Percentiles rank a stretch among this genome's conserved stretches.
Evolutionary conservation across 2,329 filamentous ascomycete genomes (phyloP).

Genomic region (Tolypocladium album): DNA sequence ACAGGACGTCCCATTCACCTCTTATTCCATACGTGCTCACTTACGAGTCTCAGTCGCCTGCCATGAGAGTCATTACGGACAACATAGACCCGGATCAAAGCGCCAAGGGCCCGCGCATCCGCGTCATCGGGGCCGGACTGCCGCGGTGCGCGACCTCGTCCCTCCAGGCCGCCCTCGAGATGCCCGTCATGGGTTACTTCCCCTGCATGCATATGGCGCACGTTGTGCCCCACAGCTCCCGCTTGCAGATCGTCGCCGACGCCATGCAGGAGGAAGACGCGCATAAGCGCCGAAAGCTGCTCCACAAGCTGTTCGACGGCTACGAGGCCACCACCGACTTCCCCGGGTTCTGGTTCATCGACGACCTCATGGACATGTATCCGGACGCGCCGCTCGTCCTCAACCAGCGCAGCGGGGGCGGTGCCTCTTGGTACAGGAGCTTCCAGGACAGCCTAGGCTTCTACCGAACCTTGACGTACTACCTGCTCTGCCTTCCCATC

Average conservation of each 20-base stretch:
- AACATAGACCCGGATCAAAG: constrained; percentile 6
- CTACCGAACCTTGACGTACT: constrained; percentile 15
- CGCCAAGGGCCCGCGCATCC: constrained; percentile 8
- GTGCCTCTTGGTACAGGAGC: constrained; percentile 15
- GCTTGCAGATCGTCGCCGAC: constrained; percentile 12
- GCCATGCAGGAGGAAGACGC: constrained; percentile 16
- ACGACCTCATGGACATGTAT: constrained; percentile 27
- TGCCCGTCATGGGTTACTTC: constrained; percentile 11
- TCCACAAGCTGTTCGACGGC: constrained; percentile 18
- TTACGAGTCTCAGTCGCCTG: neutral
- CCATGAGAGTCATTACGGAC: constrained; percentile 11
- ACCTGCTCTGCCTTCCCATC: constrained; percentile 13
- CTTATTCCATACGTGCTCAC: neutral
- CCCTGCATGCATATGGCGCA: constrained; percentile 24
- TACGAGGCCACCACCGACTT: constrained; percentile 18
- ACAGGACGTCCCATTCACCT: neutral
- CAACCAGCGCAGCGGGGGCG: constrained; percentile 16
- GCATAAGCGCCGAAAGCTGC: constrained; percentile 14
- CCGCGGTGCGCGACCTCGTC: constrained; percentile 24
- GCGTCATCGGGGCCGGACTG: constrained; percentile 19
- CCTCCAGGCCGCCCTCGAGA: constrained; percentile 21
- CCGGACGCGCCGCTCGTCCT: constrained; percentile 21
- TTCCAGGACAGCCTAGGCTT: constrained; percentile 14
- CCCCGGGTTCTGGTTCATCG: constrained; percentile 19
- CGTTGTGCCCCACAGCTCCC: constrained; percentile 12